Percentiles rank a stretch among this genome's conserved stretches.
Evolutionary conservation across 345 rosid species (phyloP).

Genomic region (Raphanus sativus): DNA sequence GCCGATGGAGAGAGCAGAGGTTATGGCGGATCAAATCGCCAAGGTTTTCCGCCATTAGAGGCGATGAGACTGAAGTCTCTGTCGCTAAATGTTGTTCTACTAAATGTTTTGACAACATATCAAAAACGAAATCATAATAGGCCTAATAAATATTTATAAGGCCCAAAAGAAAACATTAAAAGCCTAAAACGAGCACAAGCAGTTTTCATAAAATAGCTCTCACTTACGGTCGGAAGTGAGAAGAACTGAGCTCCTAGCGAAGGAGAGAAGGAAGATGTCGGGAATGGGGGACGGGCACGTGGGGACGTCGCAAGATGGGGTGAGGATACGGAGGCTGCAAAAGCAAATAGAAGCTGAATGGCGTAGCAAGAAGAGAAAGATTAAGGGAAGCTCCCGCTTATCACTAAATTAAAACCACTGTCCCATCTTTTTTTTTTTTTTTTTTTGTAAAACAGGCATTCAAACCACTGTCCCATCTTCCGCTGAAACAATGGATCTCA

Average conservation of each 20-base stretch:
- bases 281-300: constrained; percentile 99
- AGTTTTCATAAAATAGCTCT: background rate
- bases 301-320: constrained; percentile 97
- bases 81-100: background rate
- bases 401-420: constrained; percentile 31
- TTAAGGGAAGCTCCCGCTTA: constrained; percentile 69
- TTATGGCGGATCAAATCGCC: too few species aligned
- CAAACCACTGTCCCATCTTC: too few species aligned
- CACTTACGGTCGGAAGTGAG: background rate
- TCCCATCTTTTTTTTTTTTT: constrained; percentile 38
- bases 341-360: constrained; percentile 98
- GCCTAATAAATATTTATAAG: background rate
- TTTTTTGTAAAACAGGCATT: too few species aligned
- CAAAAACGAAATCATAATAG: background rate
- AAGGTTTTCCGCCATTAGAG: too few species aligned
- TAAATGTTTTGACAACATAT: background rate
- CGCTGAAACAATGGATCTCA: too few species aligned
- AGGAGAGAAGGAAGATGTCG: constrained; percentile 59
- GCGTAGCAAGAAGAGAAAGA: constrained; percentile 83
- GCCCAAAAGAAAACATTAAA: background rate
- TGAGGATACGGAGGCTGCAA: constrained; percentile 93
- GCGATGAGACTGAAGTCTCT: too few species aligned
- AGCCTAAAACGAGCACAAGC: background rate
- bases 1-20: too few species aligned
- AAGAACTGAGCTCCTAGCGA: background rate